phyloP scores from a whole-genome alignment of 805 yeast species.

The Teunomyces panamensis region DNA sequence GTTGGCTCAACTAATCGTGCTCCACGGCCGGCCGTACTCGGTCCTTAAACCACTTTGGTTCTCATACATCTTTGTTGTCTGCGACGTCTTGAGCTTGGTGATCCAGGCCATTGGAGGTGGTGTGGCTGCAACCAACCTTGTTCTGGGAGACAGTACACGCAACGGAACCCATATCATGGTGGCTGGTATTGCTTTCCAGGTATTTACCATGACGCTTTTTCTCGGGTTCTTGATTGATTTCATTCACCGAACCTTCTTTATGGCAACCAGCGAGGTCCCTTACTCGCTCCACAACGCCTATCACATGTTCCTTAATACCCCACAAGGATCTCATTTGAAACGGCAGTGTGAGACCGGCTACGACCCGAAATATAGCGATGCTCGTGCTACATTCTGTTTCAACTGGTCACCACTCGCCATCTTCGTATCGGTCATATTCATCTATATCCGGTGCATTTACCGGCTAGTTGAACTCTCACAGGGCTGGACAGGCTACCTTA shows the following conservation, averaged over 20 bases:
- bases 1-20: slow-evolving; percentile 61
- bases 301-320: slow-evolving; percentile 21
- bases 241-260: slow-evolving; percentile 36
- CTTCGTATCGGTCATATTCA: slow-evolving; percentile 47
- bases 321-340: slow-evolving; percentile 15
- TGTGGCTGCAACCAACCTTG: slow-evolving; percentile 44
- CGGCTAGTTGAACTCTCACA: slow-evolving; percentile 69
- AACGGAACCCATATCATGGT: slow-evolving; percentile 69
- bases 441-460: slow-evolving; percentile 68
- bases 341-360: slow-evolving; percentile 25
- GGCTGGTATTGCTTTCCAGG: slow-evolving; percentile 78
- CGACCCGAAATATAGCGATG: slow-evolving; percentile 28
- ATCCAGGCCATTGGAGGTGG: slow-evolving; percentile 82
- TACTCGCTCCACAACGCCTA: slow-evolving; percentile 20
- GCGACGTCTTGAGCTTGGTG: slow-evolving; percentile 62
- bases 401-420: slow-evolving; percentile 44
- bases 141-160: slow-evolving; percentile 21
- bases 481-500: slow-evolving; percentile 70
- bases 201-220: slow-evolving; percentile 63
- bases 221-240: slow-evolving; percentile 49
- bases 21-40: slow-evolving; percentile 49
- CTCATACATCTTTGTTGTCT: slow-evolving; percentile 59
- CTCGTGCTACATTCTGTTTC: slow-evolving; percentile 38
- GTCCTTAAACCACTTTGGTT: slow-evolving; percentile 54
- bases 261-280: slow-evolving; percentile 21